Base-by-base conservation (phyloP, 176 grass and related monocot genomes). In the Aechmea fasciata region DNA sequence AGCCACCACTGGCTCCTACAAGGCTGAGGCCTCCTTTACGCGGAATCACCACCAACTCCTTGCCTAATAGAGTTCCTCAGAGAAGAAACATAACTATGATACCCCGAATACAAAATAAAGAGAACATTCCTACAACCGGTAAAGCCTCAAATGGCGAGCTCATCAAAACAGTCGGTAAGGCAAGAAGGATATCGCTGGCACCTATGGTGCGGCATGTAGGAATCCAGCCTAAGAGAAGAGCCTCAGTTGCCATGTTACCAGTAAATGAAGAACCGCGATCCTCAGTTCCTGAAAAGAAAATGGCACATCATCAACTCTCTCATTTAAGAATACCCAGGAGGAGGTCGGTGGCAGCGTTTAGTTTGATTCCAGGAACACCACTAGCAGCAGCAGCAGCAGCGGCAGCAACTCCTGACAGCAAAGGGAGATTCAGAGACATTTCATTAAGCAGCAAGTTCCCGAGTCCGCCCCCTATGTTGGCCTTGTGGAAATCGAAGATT, bases 211-310 rank as follows among this genome's bases (percentile, higher is more conserved):
- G 88, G 2, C 87, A 95, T 33, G 66, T 86, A 18, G 82, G 81
- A 57, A 10, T 79, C 61, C 89, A 93, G 75, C 68, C 81, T 19
- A 99, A 88, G 81, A 90, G 84, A 66, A 73, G 94, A 29, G 76
- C 87, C 50, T 93, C 90, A 2, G 57, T 99, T 51, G 94, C 94
- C 1, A 47, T 79, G 25, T 63, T 85, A 20, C 87, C 72, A 47
- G 69, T 78, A 23, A 7, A 65, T 50, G 67, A 76, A 7, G 80
- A 93, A 64, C 79, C 64, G 12, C 57, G 78, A 10, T 69, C 67
- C 25, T 28, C 78, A 62, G 51, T 72, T 50, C 70, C 80, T 19
- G 87, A 80, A 47, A 71, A 69, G 64, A 85, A 71, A 74, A 50
- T 66, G 62, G 68, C 51, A n/a, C 83, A 81, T 52, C 82, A 78